These are phyloP conservation scores for Umbellularia californica DNA, from an alignment of 164 flowering plant genomes.

Conservation along the genomic window DNA sequence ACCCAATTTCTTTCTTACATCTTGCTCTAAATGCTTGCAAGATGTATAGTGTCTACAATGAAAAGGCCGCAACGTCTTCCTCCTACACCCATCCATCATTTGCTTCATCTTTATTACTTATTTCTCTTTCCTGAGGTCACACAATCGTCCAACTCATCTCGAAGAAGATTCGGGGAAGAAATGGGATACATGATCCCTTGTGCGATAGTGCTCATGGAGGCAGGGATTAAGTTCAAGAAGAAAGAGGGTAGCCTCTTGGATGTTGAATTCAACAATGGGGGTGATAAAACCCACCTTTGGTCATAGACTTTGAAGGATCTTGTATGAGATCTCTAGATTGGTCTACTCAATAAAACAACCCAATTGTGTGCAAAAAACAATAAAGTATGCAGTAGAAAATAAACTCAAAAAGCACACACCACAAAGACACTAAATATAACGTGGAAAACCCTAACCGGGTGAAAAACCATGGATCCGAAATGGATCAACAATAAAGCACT, in stretches of 20 bases:
- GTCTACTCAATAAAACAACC: too few relatives aligned
- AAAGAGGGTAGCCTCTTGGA: not conserved
- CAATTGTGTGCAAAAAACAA: too few relatives aligned
- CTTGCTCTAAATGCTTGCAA: constrained; percentile 11
- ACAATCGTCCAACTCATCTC: not conserved
- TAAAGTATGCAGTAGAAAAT: too few relatives aligned
- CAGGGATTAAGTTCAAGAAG: constrained; percentile 13
- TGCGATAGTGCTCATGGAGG: constrained; percentile 4
- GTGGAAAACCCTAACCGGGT: too few relatives aligned
- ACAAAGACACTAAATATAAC: too few relatives aligned
- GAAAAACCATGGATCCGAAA: too few relatives aligned
- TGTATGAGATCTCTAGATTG: too few relatives aligned
- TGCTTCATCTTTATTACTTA: not conserved
- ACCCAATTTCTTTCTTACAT: not conserved
- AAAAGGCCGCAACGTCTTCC: not conserved
- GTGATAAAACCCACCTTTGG: constrained; percentile 28
- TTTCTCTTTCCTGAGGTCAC: not conserved
- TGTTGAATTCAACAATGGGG: constrained; percentile 29
- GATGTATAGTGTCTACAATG: not conserved
- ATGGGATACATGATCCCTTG: not conserved
- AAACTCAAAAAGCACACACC: too few relatives aligned
- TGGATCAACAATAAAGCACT: too few relatives aligned
- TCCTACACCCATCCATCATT: constrained; percentile 2
- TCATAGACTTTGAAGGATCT: constrained; percentile 20
- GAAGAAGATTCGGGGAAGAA: not conserved